A percentile compares a stretch with the other conserved stretches of the same genome.
Evolutionary conservation across 2,329 filamentous ascomycete genomes (phyloP).

Genomic region (Cercospora nicotianae): DNA sequence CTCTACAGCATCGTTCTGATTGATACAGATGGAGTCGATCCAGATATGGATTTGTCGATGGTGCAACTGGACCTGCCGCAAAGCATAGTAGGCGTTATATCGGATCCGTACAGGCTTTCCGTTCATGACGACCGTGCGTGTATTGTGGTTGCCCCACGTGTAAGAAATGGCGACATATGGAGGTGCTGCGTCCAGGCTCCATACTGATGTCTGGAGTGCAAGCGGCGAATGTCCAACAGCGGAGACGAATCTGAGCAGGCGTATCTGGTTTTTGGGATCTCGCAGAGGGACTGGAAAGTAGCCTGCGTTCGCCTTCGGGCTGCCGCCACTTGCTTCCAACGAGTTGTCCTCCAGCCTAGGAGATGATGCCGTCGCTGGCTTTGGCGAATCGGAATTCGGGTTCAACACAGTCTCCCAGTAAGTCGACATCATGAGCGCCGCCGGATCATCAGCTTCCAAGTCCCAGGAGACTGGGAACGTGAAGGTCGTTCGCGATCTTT

Average conservation of each 20-base stretch:
- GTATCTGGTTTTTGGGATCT: background rate
- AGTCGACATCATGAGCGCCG: no score
- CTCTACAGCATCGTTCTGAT: background rate
- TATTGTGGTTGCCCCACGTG: background rate
- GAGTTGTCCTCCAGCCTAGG: background rate
- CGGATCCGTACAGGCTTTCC: no score
- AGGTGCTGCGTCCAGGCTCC: background rate
- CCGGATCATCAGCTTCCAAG: no score
- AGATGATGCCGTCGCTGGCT: no score
- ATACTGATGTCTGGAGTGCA: background rate
- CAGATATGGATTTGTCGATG: background rate
- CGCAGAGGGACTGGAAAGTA: background rate
- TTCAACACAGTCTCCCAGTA: no score
- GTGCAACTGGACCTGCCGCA: background rate
- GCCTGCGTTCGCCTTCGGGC: background rate
- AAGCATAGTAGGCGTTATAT: background rate
- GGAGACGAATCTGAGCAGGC: background rate
- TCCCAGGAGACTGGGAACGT: background rate
- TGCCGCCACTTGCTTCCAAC: background rate
- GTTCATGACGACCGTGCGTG: background rate
- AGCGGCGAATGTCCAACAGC: background rate
- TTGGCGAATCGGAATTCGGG: no score
- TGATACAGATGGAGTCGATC: background rate
- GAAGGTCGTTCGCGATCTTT: background rate
- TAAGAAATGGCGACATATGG: background rate